These are phyloP conservation scores for Flaveria brownii DNA, from an alignment of 129 eudicot genomes.

Conservation along the genomic window DNA sequence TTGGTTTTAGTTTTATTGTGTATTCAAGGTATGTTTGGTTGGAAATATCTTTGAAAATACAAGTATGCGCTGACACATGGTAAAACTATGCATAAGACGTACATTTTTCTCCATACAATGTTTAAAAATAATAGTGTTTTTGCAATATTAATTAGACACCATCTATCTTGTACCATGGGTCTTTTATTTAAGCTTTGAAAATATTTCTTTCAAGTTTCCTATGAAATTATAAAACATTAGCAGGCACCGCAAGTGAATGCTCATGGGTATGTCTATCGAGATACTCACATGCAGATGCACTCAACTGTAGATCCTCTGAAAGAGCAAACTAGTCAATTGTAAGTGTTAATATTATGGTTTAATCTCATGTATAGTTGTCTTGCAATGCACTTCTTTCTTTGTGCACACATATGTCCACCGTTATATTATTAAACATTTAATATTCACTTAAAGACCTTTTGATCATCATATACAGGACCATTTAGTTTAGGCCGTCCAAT, in stretches of 20 bases:
- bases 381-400: neutral
- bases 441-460: neutral
- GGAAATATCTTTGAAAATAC: neutral
- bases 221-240: conserved; percentile 24
- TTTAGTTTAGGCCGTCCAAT: neutral
- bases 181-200: neutral
- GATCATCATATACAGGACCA: neutral
- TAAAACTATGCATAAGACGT: neutral
- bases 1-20: neutral
- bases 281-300: conserved; percentile 37
- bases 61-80: neutral
- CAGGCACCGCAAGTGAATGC: conserved; percentile 47
- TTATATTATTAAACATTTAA: neutral
- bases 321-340: conserved; percentile 63
- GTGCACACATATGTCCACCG: neutral
- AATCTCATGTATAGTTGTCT: conserved; percentile 13
- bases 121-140: conserved; percentile 1
- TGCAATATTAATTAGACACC: neutral
- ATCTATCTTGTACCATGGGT: conserved; percentile 16
- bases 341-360: conserved; percentile 38
- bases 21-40: neutral
- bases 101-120: neutral
- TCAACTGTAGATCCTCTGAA: conserved; percentile 38
- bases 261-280: conserved; percentile 49
- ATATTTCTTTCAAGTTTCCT: neutral